These are phyloP conservation scores for Punica granatum DNA, from an alignment of 345 rosid genomes.

Conservation along the genomic window DNA sequence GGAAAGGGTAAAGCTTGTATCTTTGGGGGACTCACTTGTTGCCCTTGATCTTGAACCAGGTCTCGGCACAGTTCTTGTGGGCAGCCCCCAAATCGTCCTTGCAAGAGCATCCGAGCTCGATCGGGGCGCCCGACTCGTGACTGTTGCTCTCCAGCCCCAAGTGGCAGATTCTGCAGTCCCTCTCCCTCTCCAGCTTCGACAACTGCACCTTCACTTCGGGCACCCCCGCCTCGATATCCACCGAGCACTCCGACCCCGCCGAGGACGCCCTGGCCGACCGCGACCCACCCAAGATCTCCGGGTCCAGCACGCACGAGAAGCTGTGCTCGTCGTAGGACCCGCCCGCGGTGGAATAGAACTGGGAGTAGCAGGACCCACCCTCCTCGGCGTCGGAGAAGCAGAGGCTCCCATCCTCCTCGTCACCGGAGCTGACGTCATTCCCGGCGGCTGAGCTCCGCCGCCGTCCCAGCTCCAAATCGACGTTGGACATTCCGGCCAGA, in stretches of 20 bases:
- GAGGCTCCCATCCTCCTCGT: conserved; percentile 21
- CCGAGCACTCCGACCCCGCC: conserved; percentile 47
- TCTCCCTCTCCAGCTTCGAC: conserved; percentile 39
- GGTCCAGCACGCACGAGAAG: conserved; percentile 36
- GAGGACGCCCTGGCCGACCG: conserved; percentile 55
- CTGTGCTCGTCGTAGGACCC: conserved; percentile 65
- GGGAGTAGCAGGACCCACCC: conserved; percentile 68
- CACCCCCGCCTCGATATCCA: conserved; percentile 36
- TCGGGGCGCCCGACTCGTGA: conserved; percentile 53
- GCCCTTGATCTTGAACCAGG: conserved; percentile 98
- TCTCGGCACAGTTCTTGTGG: conserved; percentile 88
- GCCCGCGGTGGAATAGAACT: conserved; percentile 70
- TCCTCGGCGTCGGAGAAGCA: conserved; percentile 87
- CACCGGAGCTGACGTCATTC: conserved; percentile 26
- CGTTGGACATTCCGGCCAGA: neutral
- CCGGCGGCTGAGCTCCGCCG: conserved; percentile 23
- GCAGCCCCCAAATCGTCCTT: conserved; percentile 94
- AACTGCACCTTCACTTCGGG: conserved; percentile 37
- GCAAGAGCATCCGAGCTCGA: conserved; percentile 87
- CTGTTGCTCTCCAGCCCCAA: conserved; percentile 66
- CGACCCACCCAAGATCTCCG: conserved; percentile 18
- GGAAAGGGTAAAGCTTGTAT: neutral
- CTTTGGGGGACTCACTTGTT: conserved; percentile 48
- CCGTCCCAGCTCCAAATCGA: conserved; percentile 65
- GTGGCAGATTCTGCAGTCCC: conserved; percentile 88